phyloP scores from a whole-genome alignment of 23 red algal genomes.

The Pyropia haitanensis region DNA sequence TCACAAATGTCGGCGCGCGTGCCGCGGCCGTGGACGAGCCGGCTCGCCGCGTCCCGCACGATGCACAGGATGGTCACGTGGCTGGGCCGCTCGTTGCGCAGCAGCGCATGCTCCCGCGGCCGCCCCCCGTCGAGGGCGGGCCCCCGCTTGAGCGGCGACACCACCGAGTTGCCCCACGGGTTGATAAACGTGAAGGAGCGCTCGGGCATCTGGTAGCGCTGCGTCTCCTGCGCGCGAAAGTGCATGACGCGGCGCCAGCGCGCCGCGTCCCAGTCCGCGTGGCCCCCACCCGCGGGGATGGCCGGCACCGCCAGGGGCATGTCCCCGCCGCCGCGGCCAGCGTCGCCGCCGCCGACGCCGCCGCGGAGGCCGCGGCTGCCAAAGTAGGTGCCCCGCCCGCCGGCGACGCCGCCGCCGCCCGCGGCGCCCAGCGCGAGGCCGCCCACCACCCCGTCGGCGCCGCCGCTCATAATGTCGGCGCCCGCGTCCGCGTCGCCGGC shows the following conservation, averaged over 20 bases:
- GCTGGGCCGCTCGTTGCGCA: slow-evolving; percentile 71
- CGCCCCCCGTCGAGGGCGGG: slow-evolving; percentile 63
- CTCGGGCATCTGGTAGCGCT: slow-evolving; percentile 56
- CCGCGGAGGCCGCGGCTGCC: too few relatives aligned
- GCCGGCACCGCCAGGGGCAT: neutral
- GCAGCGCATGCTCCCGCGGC: slow-evolving; percentile 66
- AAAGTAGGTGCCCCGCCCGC: too few relatives aligned
- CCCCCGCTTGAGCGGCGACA: slow-evolving; percentile 62
- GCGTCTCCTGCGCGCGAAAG: slow-evolving; percentile 65
- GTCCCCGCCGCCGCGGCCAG: neutral
- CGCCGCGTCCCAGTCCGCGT: slow-evolving; percentile 63
- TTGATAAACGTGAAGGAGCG: slow-evolving; percentile 48
- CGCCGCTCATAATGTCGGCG: slow-evolving; percentile 29
- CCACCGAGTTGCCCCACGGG: slow-evolving; percentile 64
- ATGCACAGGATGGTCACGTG: slow-evolving; percentile 81
- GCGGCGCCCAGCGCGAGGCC: slow-evolving; percentile 19
- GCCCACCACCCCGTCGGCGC: slow-evolving; percentile 5
- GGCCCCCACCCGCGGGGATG: slow-evolving; percentile 40
- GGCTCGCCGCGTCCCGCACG: slow-evolving; percentile 68
- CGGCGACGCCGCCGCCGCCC: too few relatives aligned
- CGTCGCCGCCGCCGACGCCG: too few relatives aligned
- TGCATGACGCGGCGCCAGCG: slow-evolving; percentile 66
- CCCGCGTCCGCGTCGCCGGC: slow-evolving; percentile 35
- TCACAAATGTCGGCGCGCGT: slow-evolving; percentile 71
- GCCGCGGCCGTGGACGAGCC: slow-evolving; percentile 38